Evolutionary conservation across 495 filamentous ascomycete species (phyloP).

Genomic region (Pseudomonodictys pantanalensis): DNA sequence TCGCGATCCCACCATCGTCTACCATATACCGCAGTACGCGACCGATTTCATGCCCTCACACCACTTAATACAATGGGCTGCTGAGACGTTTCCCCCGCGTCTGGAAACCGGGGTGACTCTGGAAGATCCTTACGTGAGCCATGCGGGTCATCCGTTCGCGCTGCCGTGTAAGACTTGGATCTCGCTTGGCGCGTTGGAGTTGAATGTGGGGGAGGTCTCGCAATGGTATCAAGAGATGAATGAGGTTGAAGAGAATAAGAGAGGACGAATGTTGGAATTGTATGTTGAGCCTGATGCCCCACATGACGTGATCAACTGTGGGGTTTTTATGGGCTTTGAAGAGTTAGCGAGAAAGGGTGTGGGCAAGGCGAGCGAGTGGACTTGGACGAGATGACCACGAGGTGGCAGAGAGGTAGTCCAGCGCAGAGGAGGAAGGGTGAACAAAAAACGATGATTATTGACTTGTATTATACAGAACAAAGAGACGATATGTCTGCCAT

Average conservation of each 20-base stretch:
- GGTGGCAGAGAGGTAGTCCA: too few species aligned
- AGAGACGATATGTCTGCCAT: too few species aligned
- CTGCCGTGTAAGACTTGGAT: constrained; percentile 39
- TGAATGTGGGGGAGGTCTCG: constrained; percentile 22
- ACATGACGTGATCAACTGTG: constrained; percentile 42
- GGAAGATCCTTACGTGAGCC: too few species aligned
- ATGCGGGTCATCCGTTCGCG: constrained; percentile 39
- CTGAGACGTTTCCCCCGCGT: constrained; percentile 26
- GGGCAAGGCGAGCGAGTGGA: constrained; percentile 34
- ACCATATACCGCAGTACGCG: constrained; percentile 34
- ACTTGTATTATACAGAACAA: too few species aligned
- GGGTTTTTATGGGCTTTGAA: constrained; percentile 35
- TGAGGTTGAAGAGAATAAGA: constrained; percentile 28
- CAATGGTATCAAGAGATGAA: constrained; percentile 32
- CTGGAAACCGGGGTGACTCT: too few species aligned
- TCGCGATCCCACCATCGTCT: constrained; percentile 28
- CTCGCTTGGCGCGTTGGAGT: constrained; percentile 40
- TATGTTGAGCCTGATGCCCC: constrained; percentile 33
- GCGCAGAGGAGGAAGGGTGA: too few species aligned
- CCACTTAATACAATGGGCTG: constrained; percentile 37
- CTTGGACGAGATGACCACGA: too few species aligned
- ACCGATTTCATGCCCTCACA: constrained; percentile 39
- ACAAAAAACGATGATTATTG: too few species aligned
- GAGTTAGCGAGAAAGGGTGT: constrained; percentile 35
- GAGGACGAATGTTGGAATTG: constrained; percentile 38